Conservation (phyloP, 2,329 filamentous ascomycete genomes). For the Pseudogymnoascus sp. region DNA sequence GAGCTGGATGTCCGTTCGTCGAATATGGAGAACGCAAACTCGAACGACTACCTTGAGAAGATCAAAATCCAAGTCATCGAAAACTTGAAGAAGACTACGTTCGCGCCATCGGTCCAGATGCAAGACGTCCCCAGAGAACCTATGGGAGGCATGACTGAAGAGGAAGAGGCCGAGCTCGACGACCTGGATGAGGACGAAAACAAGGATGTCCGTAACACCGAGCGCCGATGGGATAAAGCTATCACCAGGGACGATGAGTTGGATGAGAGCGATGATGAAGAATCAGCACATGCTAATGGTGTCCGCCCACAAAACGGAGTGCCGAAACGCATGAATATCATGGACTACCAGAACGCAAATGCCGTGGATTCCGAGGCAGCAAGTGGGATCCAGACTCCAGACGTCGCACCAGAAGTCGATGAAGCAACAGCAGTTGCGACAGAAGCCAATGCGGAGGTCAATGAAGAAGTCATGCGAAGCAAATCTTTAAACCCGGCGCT, state of each 20-base stretch:
- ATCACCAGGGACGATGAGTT: conserved; percentile 72
- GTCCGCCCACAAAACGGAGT: conserved; percentile 43
- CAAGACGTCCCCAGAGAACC: conserved; percentile 63
- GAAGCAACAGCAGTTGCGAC: conserved; percentile 20
- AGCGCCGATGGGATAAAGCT: conserved; percentile 74
- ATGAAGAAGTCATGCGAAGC: conserved; percentile 26
- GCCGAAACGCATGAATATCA: conserved; percentile 50
- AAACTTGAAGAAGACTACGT: conserved; percentile 78
- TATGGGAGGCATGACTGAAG: conserved; percentile 55
- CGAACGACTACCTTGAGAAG: conserved; percentile 70
- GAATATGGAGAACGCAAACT: conserved; percentile 88
- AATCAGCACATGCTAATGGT: conserved; percentile 66
- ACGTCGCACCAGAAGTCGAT: conserved; percentile 20
- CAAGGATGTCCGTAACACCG: conserved; percentile 73
- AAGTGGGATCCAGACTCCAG: conserved; percentile 40
- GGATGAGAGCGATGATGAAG: conserved; percentile 85
- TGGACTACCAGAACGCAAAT: conserved; percentile 53
- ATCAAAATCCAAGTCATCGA: conserved; percentile 77
- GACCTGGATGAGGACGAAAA: conserved; percentile 78
- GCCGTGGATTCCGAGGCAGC: conserved; percentile 45
- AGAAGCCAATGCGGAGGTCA: conserved; percentile 28
- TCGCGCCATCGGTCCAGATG: conserved; percentile 86
- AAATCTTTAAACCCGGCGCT: conserved; percentile 20
- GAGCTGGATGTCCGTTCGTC: conserved; percentile 82
- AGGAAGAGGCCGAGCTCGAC: conserved; percentile 59